Evolutionary conservation across 2,329 filamentous ascomycete genomes (phyloP), one percentile per base, ranked within the genome.

Genomic region (Colletotrichum lupini): DNA sequence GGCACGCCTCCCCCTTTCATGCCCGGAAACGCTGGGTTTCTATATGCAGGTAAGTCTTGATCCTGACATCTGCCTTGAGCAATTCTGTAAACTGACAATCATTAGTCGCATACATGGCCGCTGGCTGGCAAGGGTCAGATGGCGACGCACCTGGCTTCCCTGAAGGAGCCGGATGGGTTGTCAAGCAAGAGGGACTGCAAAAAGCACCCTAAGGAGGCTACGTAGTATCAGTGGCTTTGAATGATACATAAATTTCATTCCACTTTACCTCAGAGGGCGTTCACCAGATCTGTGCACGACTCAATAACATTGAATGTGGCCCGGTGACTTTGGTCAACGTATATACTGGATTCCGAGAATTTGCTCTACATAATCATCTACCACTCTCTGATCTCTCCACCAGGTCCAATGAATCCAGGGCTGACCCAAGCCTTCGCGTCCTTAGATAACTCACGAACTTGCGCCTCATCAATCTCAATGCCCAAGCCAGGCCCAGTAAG

Each of bases 401-500:
- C 92, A 0, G 90, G 90, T 0, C 92, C 93, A 76, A 89, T 88
- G 76, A 94, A 94, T 4, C 89, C 91, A 26, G 92, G 91, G 64
- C 85, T 87, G 53, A 88, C 83, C 93, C 93, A 95, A 1, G 92
- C 87, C 74, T 87, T 85, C 0, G 91, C 88, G 63, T 88, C 87
- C 72, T 86, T 83, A 0, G 90, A 88, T 49, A 92, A 82, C 75
- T 86, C 85, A 49, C 92, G 85, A 9, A 95, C 88, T 79, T 89
- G 83, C 32, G 90, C 91, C 81, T 95, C 93, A 76, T 95, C 90
- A 60, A 93, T 84, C 69, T 94, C 91, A 75, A 94, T 93, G 0
- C 93, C 92, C 66, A 94, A 77, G 0, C 92, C 92, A 0, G 89
- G 87, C 0, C 90, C 91, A 1, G 80, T 88, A 78, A 90, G 84